Conservation (phyloP, 345 rosid genomes). For the Odontarrhena argentea region DNA sequence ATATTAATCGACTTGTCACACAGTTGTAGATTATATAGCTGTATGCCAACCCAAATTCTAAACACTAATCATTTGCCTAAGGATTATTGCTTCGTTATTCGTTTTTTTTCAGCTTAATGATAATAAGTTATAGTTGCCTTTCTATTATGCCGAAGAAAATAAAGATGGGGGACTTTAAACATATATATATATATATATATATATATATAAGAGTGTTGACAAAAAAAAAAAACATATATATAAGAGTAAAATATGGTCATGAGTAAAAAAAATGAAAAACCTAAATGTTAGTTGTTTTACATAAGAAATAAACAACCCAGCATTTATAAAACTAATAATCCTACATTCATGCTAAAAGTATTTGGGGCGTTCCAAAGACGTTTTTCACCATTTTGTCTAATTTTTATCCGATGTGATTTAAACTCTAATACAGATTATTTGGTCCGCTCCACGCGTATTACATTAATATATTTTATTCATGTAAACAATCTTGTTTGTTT, state of each 20-base stretch:
- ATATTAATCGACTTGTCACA: neutral
- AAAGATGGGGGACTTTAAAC: neutral
- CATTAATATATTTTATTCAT: no score
- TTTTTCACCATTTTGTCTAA: no score
- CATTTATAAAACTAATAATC: neutral
- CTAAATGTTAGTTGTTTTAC: neutral
- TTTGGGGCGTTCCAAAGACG: no score
- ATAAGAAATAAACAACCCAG: neutral
- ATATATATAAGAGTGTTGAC: neutral
- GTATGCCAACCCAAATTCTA: conserved; percentile 33
- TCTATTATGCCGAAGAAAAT: neutral
- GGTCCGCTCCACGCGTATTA: no score
- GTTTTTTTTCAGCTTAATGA: conserved; percentile 22
- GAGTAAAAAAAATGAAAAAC: neutral
- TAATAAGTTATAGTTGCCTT: conserved; percentile 11
- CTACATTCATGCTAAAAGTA: neutral
- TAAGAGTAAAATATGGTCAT: neutral
- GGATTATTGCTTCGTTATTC: conserved; percentile 27
- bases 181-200: neutral
- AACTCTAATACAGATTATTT: no score
- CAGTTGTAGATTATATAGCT: conserved; percentile 7
- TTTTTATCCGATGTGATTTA: no score
- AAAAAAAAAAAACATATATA: neutral
- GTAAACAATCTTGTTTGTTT: no score
- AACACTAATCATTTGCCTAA: conserved; percentile 35